Percentiles rank a stretch among this genome's conserved stretches.
These are phyloP conservation scores for Suhomyces canberraensis DNA, from an alignment of 805 yeast genomes.

Conservation along the genomic window DNA sequence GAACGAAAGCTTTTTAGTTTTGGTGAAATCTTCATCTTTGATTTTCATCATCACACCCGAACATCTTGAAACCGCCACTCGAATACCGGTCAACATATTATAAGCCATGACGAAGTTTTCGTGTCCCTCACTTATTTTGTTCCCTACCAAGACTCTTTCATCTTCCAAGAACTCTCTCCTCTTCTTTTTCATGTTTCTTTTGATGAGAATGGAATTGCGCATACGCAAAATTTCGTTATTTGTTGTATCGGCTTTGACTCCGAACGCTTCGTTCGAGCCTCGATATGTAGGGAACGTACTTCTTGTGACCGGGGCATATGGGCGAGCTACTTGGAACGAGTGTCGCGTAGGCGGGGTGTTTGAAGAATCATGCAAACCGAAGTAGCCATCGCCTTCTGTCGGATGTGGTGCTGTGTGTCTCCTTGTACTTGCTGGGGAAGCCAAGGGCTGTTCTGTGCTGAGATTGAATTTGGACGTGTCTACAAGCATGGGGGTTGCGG, in stretches of 20 bases:
- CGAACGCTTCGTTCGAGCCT: neutral
- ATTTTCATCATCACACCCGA: constrained; percentile 80
- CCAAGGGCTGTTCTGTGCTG: neutral
- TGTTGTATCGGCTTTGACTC: constrained; percentile 22
- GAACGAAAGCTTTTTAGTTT: constrained; percentile 78
- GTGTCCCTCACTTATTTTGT: constrained; percentile 88
- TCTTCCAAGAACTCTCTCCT: constrained; percentile 44
- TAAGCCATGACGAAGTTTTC: constrained; percentile 91
- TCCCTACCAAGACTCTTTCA: constrained; percentile 66
- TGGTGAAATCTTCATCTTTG: constrained; percentile 64
- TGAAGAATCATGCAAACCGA: neutral
- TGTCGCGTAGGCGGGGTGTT: constrained; percentile 2
- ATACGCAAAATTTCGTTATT: constrained; percentile 46
- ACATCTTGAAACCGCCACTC: constrained; percentile 91
- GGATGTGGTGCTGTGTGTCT: constrained; percentile 10
- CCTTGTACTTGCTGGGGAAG: neutral
- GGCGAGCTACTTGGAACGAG: constrained; percentile 3
- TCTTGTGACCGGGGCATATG: constrained; percentile 11
- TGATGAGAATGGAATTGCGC: constrained; percentile 46
- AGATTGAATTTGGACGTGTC: neutral
- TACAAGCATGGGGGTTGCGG: neutral
- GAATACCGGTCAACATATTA: constrained; percentile 94
- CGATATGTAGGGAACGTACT: constrained; percentile 17
- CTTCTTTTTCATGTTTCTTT: constrained; percentile 42
- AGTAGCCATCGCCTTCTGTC: neutral